phyloP scores from a whole-genome alignment of 306 rosid genomes.

The Prunus fruticosa region DNA sequence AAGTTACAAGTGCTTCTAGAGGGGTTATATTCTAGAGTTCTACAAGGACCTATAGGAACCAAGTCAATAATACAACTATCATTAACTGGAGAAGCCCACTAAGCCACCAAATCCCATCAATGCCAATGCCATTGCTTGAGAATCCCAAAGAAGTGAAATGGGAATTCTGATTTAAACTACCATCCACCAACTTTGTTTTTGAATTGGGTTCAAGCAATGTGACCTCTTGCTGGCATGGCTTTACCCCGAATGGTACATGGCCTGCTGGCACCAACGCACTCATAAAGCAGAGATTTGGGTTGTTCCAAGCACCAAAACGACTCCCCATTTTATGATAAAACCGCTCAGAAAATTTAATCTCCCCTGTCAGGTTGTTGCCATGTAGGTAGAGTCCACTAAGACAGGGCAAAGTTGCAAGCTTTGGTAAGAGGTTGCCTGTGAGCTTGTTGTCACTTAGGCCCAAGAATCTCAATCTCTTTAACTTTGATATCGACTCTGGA shows the following conservation, averaged over 20 bases:
- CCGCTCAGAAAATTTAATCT: slow-evolving; percentile 52
- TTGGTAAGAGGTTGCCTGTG: slow-evolving; percentile 55
- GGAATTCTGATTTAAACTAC: slow-evolving; percentile 26
- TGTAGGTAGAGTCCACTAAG: slow-evolving; percentile 68
- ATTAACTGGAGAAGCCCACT: slow-evolving; percentile 28
- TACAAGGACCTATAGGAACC: slow-evolving; percentile 18
- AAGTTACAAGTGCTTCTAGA: slow-evolving; percentile 25
- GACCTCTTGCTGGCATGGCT: slow-evolving; percentile 56
- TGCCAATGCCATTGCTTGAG: slow-evolving; percentile 22
- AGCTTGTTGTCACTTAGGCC: slow-evolving; percentile 80
- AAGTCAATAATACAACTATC: slow-evolving; percentile 27
- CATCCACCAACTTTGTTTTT: slow-evolving; percentile 25
- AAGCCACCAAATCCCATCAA: slow-evolving; percentile 47
- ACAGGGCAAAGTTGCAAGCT: slow-evolving; percentile 66
- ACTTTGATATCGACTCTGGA: slow-evolving; percentile 64
- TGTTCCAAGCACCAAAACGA: slow-evolving; percentile 82
- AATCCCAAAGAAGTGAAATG: slow-evolving; percentile 47
- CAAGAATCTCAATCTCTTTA: slow-evolving; percentile 69
- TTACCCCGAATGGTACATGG: slow-evolving; percentile 65
- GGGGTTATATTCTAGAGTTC: slow-evolving; percentile 21
- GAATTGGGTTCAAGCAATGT: slow-evolving; percentile 37
- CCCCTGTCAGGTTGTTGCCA: slow-evolving; percentile 76
- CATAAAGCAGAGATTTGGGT: slow-evolving; percentile 73
- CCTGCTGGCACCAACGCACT: slow-evolving; percentile 36
- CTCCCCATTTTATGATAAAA: slow-evolving; percentile 74